A percentile compares a stretch with the other conserved stretches of the same genome.
These are phyloP conservation scores for Stentor roeselii DNA, from an alignment of 73 alveolate genomes.

Conservation along the genomic window DNA sequence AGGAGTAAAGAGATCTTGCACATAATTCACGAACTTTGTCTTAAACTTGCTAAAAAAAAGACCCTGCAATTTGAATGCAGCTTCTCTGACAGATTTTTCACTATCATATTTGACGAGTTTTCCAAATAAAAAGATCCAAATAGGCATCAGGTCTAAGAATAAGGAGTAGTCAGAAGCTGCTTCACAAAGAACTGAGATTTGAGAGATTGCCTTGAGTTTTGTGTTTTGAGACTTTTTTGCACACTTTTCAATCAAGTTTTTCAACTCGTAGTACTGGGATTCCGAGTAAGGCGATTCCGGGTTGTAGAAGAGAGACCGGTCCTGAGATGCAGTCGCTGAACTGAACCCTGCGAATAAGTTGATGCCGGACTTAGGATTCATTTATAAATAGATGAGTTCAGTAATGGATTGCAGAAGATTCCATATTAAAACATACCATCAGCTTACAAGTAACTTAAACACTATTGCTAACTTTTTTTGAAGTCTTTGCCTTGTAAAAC, in stretches of 20 bases:
- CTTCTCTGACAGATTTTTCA: slow-evolving; percentile 24
- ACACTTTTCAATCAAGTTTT: background rate
- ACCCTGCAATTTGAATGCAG: background rate
- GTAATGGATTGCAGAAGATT: background rate
- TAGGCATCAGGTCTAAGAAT: background rate
- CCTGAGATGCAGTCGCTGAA: background rate
- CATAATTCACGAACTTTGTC: background rate
- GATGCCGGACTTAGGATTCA: slow-evolving; percentile 24
- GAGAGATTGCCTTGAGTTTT: background rate
- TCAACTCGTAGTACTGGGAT: background rate
- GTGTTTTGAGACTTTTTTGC: slow-evolving; percentile 5
- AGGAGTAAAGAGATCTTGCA: slow-evolving; percentile 11
- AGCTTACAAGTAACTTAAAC: background rate
- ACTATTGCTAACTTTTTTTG: background rate
- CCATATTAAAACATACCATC: too few relatives aligned
- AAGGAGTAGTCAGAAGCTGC: background rate
- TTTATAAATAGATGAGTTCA: background rate
- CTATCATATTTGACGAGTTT: background rate
- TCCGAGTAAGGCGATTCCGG: slow-evolving; percentile 24
- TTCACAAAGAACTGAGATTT: background rate
- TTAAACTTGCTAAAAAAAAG: background rate
- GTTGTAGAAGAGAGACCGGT: background rate
- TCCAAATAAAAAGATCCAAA: background rate
- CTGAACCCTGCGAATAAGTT: slow-evolving; percentile 23
- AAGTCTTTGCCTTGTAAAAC: slow-evolving; percentile 17